A percentile compares a stretch with the other conserved stretches of the same genome.
Conservation (phyloP, 2,329 filamentous ascomycete species). For the Diaporthe helianthi region DNA sequence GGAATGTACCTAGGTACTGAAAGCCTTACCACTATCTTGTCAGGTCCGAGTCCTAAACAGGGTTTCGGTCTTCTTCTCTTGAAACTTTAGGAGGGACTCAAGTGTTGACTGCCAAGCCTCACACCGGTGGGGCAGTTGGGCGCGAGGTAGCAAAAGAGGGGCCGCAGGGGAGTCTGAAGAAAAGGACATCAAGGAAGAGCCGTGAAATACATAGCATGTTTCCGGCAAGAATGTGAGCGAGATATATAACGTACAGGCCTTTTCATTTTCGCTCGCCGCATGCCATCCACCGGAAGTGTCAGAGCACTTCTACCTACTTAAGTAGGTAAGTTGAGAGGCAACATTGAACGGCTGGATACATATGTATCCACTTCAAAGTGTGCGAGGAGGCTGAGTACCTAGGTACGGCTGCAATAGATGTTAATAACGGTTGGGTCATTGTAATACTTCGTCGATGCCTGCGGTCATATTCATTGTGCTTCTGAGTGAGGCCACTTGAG, state of each 20-base stretch:
- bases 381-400: not conserved
- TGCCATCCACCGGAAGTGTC: not conserved
- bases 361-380: too few relatives aligned
- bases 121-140: not conserved
- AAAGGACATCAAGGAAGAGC: too few relatives aligned
- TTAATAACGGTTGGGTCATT: not conserved
- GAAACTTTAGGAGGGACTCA: too few relatives aligned
- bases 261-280: not conserved
- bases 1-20: not conserved
- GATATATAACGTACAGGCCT: not conserved
- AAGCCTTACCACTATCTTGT: not conserved
- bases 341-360: too few relatives aligned
- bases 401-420: not conserved
- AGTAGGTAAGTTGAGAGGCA: too few relatives aligned
- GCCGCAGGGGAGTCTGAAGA: too few relatives aligned
- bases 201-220: not conserved
- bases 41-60: not conserved
- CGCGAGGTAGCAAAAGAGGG: not conserved
- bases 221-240: not conserved
- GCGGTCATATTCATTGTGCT: not conserved
- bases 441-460: not conserved
- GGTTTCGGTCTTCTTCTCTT: too few relatives aligned
- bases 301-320: too few relatives aligned
- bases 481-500: too few relatives aligned
- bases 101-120: not conserved